phyloP scores from a whole-genome alignment of 1,284 basidiomycete species.

The Ustilago sp. region DNA sequence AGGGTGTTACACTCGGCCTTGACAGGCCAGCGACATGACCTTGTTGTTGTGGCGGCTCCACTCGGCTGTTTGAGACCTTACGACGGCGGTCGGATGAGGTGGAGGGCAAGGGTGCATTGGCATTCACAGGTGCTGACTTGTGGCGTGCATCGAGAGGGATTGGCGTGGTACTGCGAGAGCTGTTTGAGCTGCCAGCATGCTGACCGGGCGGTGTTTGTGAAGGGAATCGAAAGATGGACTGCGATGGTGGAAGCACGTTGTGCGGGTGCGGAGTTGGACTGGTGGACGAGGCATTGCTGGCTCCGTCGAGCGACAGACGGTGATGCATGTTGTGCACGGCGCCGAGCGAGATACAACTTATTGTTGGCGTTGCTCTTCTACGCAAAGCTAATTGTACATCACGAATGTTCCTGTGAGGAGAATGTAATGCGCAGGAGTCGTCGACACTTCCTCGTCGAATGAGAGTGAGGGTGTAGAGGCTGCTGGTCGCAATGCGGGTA shows the following conservation, averaged over 20 bases:
- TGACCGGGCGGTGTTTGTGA: constrained; percentile 21
- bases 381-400: neutral
- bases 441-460: neutral
- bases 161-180: neutral
- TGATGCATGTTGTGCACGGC: constrained; percentile 6
- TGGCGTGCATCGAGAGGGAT: constrained; percentile 24
- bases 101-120: neutral
- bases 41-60: neutral
- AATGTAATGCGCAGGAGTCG: neutral
- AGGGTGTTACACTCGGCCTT: constrained; percentile 7
- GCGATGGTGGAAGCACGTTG: constrained; percentile 39
- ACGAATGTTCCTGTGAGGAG: neutral
- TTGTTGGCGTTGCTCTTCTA: neutral
- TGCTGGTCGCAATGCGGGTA: neutral
- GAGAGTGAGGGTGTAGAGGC: neutral
- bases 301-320: constrained; percentile 22
- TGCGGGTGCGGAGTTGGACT: constrained; percentile 7
- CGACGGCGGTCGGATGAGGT: constrained; percentile 4
- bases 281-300: constrained; percentile 17
- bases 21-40: neutral
- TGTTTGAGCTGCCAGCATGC: neutral
- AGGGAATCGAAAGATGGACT: constrained; percentile 39
- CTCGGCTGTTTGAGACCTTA: constrained; percentile 2
- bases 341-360: neutral
- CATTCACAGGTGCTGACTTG: constrained; percentile 22